Percentiles rank a stretch among this genome's conserved stretches.
phyloP scores from a whole-genome alignment of 192 early-diverging fungal genomes.

The Dispira parvispora region DNA sequence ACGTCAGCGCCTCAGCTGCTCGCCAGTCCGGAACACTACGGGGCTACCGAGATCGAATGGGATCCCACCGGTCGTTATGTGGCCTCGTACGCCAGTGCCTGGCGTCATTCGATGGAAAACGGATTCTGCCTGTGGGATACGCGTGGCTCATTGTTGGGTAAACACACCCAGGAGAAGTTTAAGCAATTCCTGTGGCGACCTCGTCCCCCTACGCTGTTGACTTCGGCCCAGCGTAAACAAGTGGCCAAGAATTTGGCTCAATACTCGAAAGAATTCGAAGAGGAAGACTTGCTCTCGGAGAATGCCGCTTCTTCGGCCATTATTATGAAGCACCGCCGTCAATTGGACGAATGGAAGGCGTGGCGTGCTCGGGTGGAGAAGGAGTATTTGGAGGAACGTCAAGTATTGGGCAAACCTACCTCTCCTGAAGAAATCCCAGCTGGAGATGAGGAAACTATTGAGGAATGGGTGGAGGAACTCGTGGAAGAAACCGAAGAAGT shows the following conservation, averaged over 20 bases:
- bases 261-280: constrained; percentile 76
- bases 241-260: constrained; percentile 85
- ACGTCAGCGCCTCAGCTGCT: constrained; percentile 44
- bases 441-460: constrained; percentile 45
- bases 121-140: constrained; percentile 89
- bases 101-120: constrained; percentile 75
- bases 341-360: constrained; percentile 68
- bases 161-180: constrained; percentile 59
- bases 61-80: constrained; percentile 96
- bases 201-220: constrained; percentile 65
- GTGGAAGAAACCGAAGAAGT: constrained; percentile 64
- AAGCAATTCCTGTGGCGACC: constrained; percentile 96
- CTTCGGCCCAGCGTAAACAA: constrained; percentile 62
- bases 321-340: constrained; percentile 51
- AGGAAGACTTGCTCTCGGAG: constrained; percentile 62
- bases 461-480: constrained; percentile 79
- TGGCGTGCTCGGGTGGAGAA: constrained; percentile 58
- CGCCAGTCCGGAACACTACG: constrained; percentile 76
- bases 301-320: constrained; percentile 56
- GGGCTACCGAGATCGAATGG: constrained; percentile 93
- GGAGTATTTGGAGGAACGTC: constrained; percentile 37
- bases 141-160: constrained; percentile 62
- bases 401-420: constrained; percentile 27
- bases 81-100: constrained; percentile 66
- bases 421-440: constrained; percentile 13